phyloP scores from a whole-genome alignment of 805 yeast species.

The Allodekkera sacchari region DNA sequence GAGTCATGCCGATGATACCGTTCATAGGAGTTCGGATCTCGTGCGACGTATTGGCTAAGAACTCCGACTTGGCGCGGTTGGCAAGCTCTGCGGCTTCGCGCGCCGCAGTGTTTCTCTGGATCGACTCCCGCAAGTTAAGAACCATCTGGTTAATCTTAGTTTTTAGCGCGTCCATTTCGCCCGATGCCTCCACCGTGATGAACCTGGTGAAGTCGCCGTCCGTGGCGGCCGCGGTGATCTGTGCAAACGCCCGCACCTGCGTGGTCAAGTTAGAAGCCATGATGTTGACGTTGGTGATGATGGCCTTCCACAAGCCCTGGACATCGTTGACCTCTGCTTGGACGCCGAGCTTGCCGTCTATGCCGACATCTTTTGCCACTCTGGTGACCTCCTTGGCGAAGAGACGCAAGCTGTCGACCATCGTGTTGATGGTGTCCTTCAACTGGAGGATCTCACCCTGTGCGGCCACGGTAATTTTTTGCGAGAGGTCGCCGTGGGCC shows the following conservation, averaged over 20 bases:
- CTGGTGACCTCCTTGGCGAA: conserved; percentile 84
- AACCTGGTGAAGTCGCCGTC: conserved; percentile 89
- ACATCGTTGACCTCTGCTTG: conserved; percentile 89
- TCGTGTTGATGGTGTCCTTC: conserved; percentile 79
- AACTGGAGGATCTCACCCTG: conserved; percentile 85
- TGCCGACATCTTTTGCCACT: conserved; percentile 90
- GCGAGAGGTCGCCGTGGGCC: conserved; percentile 81
- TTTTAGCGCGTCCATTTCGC: conserved; percentile 76
- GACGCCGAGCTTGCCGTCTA: conserved; percentile 86
- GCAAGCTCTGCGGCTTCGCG: conserved; percentile 93
- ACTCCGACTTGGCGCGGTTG: conserved; percentile 82
- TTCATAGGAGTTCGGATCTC: conserved; percentile 90
- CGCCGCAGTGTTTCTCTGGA: conserved; percentile 87
- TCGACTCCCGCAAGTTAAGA: conserved; percentile 75
- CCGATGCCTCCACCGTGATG: conserved; percentile 85
- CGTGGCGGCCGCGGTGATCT: conserved; percentile 88
- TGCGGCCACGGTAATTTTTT: conserved; percentile 81
- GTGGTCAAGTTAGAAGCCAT: conserved; percentile 93
- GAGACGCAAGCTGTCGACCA: conserved; percentile 86
- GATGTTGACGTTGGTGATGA: conserved; percentile 83
- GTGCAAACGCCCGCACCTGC: conserved; percentile 89
- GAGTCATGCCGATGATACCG: conserved; percentile 92
- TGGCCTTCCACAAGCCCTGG: conserved; percentile 87
- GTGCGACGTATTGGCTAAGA: conserved; percentile 80
- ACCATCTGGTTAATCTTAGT: conserved; percentile 75